A percentile compares a stretch with the other conserved stretches of the same genome.
Conservation (phyloP, 75 land plant genomes). For the Sequoia sempervirens region DNA sequence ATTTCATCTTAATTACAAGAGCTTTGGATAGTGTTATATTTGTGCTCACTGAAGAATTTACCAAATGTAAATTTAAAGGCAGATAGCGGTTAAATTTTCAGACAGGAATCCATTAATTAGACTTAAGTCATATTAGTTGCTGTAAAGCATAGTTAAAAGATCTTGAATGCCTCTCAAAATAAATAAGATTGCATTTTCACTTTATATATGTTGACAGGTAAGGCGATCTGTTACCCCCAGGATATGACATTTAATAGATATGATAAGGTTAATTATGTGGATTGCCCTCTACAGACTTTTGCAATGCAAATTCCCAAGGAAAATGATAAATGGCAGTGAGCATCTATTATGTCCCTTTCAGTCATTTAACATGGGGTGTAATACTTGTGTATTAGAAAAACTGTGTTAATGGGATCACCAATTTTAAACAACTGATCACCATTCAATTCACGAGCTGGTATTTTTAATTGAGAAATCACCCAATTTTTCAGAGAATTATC, state of each 20-base stretch:
- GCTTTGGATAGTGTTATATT: not conserved
- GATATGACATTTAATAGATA: not conserved
- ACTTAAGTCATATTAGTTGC: not conserved
- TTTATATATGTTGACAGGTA: not conserved
- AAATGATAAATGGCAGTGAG: not conserved
- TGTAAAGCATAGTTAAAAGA: not conserved
- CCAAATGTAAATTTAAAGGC: not conserved
- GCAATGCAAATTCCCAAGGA: not conserved
- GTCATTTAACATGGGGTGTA: not conserved
- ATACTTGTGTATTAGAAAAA: not conserved
- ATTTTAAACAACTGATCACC: not conserved
- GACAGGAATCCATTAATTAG: not conserved
- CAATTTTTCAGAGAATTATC: not conserved
- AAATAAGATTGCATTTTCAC: not conserved
- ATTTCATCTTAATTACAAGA: not conserved
- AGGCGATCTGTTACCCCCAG: not conserved
- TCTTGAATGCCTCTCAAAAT: not conserved
- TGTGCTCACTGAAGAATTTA: not conserved
- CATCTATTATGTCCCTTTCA: not conserved
- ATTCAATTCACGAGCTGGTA: not conserved
- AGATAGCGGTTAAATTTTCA: not conserved
- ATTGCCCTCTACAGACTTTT: not conserved
- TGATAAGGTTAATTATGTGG: not conserved
- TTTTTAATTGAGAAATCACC: no score
- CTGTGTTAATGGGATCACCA: not conserved